Percentiles rank a stretch among this genome's conserved stretches.
phyloP scores from a whole-genome alignment of 805 yeast genomes.

The Blastobotrys peoriensis region DNA sequence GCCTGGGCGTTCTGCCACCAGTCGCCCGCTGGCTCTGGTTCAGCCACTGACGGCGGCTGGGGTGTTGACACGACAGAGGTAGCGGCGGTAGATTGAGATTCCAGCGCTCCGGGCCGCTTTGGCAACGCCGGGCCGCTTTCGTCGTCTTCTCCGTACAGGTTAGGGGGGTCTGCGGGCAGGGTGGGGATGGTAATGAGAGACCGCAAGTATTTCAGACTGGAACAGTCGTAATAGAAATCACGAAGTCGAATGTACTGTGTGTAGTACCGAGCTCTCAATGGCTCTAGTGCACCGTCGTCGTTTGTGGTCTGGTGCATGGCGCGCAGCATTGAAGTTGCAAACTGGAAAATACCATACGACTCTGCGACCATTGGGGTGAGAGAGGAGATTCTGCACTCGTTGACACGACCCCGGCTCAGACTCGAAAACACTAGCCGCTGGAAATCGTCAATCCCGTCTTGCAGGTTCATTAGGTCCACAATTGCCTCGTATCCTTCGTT shows the following conservation, averaged over 20 bases:
- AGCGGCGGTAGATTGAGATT: constrained; percentile 19
- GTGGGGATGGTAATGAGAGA: constrained; percentile 76
- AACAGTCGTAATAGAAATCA: constrained; percentile 87
- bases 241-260: constrained; percentile 64
- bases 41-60: constrained; percentile 29
- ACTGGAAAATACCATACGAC: constrained; percentile 87
- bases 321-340: constrained; percentile 81
- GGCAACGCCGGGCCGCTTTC: constrained; percentile 35
- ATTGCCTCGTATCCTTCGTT: constrained; percentile 92
- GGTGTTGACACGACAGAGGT: constrained; percentile 24
- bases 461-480: constrained; percentile 76
- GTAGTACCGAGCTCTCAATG: constrained; percentile 63
- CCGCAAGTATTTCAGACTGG: constrained; percentile 73
- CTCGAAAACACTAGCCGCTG: constrained; percentile 71
- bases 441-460: constrained; percentile 74
- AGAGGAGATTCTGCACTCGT: constrained; percentile 77
- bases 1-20: constrained; percentile 45
- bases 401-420: constrained; percentile 49
- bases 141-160: constrained; percentile 40
- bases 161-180: constrained; percentile 54
- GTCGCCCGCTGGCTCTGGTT: constrained; percentile 35
- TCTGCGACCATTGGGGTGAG: constrained; percentile 87
- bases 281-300: constrained; percentile 69
- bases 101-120: constrained; percentile 29
- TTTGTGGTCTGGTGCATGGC: constrained; percentile 74